Base-by-base conservation (phyloP, 768 basidiomycete genomes). In the Rossbeevera mucosa region DNA sequence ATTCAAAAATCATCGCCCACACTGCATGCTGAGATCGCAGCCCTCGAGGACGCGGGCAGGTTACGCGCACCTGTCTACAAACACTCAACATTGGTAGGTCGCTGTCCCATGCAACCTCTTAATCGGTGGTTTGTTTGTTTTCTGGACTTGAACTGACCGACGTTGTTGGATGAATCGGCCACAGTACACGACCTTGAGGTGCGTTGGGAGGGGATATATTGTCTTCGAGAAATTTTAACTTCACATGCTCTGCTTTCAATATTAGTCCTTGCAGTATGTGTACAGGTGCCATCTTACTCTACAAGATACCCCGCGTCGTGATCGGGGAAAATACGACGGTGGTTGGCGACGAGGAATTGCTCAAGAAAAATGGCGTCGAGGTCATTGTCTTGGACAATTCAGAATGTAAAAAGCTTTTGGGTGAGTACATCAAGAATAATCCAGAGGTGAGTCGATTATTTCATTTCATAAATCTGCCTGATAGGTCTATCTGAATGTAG, bases 201-300 rank as follows among this genome's bases (percentile, higher is more conserved):
- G 38, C n/a, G 40, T 38, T 20, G 11, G 18, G 18, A 38, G 36
- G 8, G 4, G 18, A 8, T 11, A 38, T 18, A 5, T 38, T 5
- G 18, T 38, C 36, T 38, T 18, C n/a, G n/a, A 38, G 36, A 18
- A 18, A 38, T 6, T 18, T 3, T 0, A 20, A 38, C 12, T 20
- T 38, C 11, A 38, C 12, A 1, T 24, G 16, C 16, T 38, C 18
- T 38, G 36, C n/a, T 20, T 38, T 12, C 11, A 20, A 44, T n/a
- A n/a, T n/a, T n/a, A 44, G 80, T 40, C 85, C 85, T 2, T 86
- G 85, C 58, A 75, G 70, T 47, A 84, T 85, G 84, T 85, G 85
- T 59, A 74, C 78, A 1, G 84, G 83, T 5, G 78, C 83, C 1
- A 79, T 82, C 21, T 51, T 81, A n/a, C 71, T 85, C 9, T 86